These are phyloP conservation scores for Neurospora sp. DNA, from an alignment of 495 filamentous ascomycete genomes.

Conservation along the genomic window DNA sequence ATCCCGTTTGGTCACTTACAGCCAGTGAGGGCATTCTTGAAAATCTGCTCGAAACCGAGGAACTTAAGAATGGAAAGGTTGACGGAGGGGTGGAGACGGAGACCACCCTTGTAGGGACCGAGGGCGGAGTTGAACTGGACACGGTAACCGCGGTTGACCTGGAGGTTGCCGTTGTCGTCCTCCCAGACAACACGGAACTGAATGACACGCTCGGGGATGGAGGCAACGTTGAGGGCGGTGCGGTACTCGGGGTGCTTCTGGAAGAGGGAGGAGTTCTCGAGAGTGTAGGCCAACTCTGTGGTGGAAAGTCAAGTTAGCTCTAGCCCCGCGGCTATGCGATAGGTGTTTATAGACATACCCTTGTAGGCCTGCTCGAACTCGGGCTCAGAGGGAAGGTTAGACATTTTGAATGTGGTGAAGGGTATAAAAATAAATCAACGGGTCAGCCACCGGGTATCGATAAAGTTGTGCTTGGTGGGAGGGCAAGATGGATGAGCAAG, in stretches of 20 bases:
- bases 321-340: not conserved
- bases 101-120: conserved; percentile 95
- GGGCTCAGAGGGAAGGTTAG: conserved; percentile 78
- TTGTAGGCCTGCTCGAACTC: conserved; percentile 99
- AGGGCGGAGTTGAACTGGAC: conserved; percentile 99
- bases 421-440: not conserved
- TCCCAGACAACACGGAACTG: conserved; percentile 98
- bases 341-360: conserved; percentile 40
- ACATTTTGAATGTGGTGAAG: conserved; percentile 45
- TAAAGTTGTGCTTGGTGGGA: conserved; percentile 4
- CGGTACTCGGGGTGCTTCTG: conserved; percentile 87
- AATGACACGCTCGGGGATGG: conserved; percentile 90
- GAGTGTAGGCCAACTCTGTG: conserved; percentile 83
- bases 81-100: conserved; percentile 91
- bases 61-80: conserved; percentile 98
- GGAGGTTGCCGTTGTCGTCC: conserved; percentile 76
- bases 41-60: conserved; percentile 98
- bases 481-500: conserved; percentile 5
- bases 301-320: conserved; percentile 1
- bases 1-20: conserved; percentile 44
- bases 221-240: conserved; percentile 76
- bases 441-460: conserved; percentile 5
- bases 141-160: conserved; percentile 94
- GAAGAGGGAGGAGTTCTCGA: conserved; percentile 91
- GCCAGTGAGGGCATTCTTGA: conserved; percentile 99